Conservation (phyloP, 164 flowering plant genomes). For the Piper longum region DNA sequence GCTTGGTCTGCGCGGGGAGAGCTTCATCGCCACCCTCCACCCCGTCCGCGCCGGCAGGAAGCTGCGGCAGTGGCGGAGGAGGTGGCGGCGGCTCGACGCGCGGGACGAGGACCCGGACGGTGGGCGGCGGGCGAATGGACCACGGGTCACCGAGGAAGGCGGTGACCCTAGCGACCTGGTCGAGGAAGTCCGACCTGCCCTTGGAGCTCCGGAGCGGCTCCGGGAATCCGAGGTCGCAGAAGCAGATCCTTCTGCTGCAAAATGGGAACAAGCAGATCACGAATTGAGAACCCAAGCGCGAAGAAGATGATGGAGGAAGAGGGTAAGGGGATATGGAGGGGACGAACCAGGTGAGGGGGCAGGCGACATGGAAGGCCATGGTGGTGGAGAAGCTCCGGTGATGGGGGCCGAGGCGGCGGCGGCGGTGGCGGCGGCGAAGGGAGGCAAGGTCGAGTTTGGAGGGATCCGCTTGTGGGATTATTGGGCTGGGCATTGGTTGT, state of each 20-base stretch:
- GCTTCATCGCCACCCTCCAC: conserved; percentile 25
- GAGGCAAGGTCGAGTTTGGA: background rate
- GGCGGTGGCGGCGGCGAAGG: too few relatives aligned
- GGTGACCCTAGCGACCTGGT: conserved; percentile 45
- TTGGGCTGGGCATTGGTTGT: background rate
- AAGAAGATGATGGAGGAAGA: conserved; percentile 6
- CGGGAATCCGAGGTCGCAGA: conserved; percentile 67
- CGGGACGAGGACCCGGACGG: conserved; percentile 81
- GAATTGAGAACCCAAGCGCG: conserved; percentile 3
- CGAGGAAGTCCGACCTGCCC: conserved; percentile 29
- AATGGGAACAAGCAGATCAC: background rate
- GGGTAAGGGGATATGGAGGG: conserved; percentile 2
- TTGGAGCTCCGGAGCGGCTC: conserved; percentile 25
- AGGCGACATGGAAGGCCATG: conserved; percentile 99
- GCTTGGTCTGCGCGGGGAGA: conserved; percentile 53
- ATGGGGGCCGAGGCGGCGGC: too few relatives aligned
- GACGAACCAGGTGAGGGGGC: conserved; percentile 93
- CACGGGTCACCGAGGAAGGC: conserved; percentile 48
- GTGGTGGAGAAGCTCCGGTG: background rate
- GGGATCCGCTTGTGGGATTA: conserved; percentile 8
- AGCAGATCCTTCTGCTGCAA: conserved; percentile 65
- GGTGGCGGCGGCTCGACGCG: conserved; percentile 14
- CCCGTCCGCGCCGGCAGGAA: conserved; percentile 14
- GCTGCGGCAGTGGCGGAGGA: conserved; percentile 16
- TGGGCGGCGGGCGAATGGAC: conserved; percentile 12